Base-by-base conservation (phyloP, 2,329 filamentous ascomycete genomes). In the Teratosphaeriaceae sp. region DNA sequence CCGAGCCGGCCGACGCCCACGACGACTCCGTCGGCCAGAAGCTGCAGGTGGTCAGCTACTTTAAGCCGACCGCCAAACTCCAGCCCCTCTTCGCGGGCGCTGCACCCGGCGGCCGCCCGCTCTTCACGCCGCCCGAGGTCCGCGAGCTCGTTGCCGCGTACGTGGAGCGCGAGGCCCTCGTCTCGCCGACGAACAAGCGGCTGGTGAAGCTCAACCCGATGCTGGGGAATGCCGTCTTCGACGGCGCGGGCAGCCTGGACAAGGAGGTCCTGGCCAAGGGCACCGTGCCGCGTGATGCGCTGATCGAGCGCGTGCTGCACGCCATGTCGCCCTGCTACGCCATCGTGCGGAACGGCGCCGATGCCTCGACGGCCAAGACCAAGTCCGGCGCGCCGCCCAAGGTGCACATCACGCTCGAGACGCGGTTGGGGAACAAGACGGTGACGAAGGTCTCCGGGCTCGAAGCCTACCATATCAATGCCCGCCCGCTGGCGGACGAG, bases 381-480 rank as follows among this genome's bases (percentile, higher is more conserved):
- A 81, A 78, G 57, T 67, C 78, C 2, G 81, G 81, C 1, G 59
- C 72, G 1, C 66, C 78, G 5, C 80, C 81, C 0, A 81, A 80
- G 50, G 69, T 80, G 21, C 69, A 69, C 13, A 71, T 85, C 38
- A 70, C 69, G 0, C 64, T 84, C 7, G 80, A 84, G 56, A 80
- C 76, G 15, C 73, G 80, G n/a, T 76, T 73, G 16, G 79, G 80
- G 6, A 79, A 79, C 44, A 84, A 84, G 62, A 78, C 75, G 2
- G 77, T 80, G 2, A 84, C 80, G 2, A 80, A 76, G 52, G 67
- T 83, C 1, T 73, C 70, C 13, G 78, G 78, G 3, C 57, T 84
- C 22, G 81, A 84, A 53, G 63, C 71, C 0, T 84, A 81, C 51
- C 72, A 75, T 19, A 75, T 84, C 33, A 70, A 75, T 15, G 76